Percentiles rank a stretch among this genome's conserved stretches.
Evolutionary conservation across 139 green algal species (phyloP).

Genomic region (Chlamydomonas sphaeroides): DNA sequence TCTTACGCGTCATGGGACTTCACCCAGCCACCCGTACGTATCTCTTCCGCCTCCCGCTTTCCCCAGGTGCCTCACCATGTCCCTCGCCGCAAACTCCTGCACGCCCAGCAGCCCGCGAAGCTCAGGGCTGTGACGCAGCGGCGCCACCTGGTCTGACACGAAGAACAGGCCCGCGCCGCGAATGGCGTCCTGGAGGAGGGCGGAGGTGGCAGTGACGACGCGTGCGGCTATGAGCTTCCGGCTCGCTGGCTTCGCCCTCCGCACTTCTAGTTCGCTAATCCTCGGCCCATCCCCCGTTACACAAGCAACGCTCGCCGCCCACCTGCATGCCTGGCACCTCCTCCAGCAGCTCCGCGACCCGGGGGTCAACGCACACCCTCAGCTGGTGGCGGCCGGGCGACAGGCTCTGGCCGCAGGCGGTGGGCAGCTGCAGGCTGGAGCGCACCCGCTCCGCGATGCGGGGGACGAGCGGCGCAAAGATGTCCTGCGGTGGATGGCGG

Average conservation of each 20-base stretch:
- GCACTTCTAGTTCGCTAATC: too few relatives aligned
- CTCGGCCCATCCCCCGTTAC: too few relatives aligned
- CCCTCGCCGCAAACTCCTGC: background rate
- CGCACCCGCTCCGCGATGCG: background rate
- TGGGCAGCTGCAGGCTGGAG: conserved; percentile 1
- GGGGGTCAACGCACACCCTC: conserved; percentile 19
- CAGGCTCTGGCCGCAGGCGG: background rate
- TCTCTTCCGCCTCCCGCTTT: too few relatives aligned
- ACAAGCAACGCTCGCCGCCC: too few relatives aligned
- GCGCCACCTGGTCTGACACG: conserved; percentile 2
- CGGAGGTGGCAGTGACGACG: too few relatives aligned
- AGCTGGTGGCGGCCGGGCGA: conserved; percentile 4
- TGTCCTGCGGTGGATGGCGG: background rate
- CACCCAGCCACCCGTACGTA: too few relatives aligned
- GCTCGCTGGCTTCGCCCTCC: too few relatives aligned
- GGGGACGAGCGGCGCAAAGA: background rate
- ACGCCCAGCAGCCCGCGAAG: conserved; percentile 16
- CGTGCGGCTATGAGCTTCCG: too few relatives aligned
- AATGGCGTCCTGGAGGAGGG: background rate
- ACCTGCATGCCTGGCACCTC: conserved; percentile 14
- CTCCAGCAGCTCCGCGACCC: conserved; percentile 27
- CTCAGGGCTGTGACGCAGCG: background rate
- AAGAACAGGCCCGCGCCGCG: conserved; percentile 1
- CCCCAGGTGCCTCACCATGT: conserved; percentile 13
- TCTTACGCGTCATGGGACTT: too few relatives aligned